phyloP scores from a whole-genome alignment of 2,329 filamentous ascomycete species.

The Myriosclerotinia scirpicola region DNA sequence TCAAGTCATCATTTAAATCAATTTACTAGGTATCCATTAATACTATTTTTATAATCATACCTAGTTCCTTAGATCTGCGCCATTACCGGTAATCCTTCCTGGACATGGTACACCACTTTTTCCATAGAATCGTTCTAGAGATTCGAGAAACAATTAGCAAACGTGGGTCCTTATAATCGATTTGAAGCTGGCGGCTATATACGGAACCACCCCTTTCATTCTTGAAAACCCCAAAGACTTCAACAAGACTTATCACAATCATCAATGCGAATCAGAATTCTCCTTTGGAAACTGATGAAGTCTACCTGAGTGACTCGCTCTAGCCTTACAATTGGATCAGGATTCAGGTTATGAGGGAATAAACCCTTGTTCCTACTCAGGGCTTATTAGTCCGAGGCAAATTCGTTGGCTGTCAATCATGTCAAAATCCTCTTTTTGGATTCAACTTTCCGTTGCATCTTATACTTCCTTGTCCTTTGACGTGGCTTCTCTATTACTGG shows the following conservation, averaged over 20 bases:
- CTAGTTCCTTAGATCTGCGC: neutral
- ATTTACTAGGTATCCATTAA: neutral
- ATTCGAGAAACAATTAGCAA: neutral
- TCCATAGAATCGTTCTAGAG: neutral
- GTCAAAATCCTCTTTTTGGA: neutral
- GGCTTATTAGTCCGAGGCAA: neutral
- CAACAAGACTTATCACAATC: neutral
- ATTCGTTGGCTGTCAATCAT: slow-evolving; percentile 3
- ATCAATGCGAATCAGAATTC: neutral
- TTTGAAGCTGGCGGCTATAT: neutral
- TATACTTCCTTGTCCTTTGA: slow-evolving; percentile 10
- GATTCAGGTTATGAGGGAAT: too few relatives aligned
- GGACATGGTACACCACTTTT: too few relatives aligned
- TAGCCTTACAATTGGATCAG: neutral
- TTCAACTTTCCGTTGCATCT: slow-evolving; percentile 4
- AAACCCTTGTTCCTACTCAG: slow-evolving; percentile 4
- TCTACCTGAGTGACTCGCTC: neutral
- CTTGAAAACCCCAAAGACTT: too few relatives aligned
- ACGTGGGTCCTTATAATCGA: neutral
- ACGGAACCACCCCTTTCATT: too few relatives aligned
- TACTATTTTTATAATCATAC: neutral
- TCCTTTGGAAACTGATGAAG: neutral
- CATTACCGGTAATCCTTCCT: neutral
- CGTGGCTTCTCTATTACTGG: slow-evolving; percentile 4
- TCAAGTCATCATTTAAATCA: neutral